Percentiles rank a stretch among this genome's conserved stretches.
These are phyloP conservation scores for Trichocomaceae sp. DNA, from an alignment of 2,329 filamentous ascomycete species.

Conservation along the genomic window DNA sequence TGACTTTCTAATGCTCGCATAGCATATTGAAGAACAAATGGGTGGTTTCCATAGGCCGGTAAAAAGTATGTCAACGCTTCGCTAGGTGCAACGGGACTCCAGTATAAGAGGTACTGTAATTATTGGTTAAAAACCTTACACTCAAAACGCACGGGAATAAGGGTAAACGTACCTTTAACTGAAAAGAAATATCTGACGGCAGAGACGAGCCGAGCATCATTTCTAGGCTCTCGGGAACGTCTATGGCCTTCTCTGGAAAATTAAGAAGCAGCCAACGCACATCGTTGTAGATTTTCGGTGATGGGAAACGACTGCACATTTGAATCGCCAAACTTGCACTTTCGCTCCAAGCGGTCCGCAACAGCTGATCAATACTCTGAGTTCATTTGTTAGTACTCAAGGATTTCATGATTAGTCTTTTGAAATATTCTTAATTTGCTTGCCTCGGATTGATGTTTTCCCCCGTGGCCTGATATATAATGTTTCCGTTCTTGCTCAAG, in stretches of 20 bases:
- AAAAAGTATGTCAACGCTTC: slow-evolving; percentile 90
- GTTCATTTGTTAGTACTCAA: slow-evolving; percentile 12
- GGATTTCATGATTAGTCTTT: not conserved
- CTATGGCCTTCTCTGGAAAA: slow-evolving; percentile 73
- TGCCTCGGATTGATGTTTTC: slow-evolving; percentile 37
- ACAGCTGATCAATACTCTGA: slow-evolving; percentile 55
- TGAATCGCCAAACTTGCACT: slow-evolving; percentile 82
- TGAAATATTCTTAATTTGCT: slow-evolving; percentile 5
- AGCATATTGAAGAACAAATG: slow-evolving; percentile 91
- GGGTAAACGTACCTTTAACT: slow-evolving; percentile 71
- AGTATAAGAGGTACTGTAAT: slow-evolving; percentile 76
- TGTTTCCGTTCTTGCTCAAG: slow-evolving; percentile 58
- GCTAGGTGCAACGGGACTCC: slow-evolving; percentile 86
- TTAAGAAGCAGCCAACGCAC: slow-evolving; percentile 74
- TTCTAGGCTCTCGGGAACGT: slow-evolving; percentile 74
- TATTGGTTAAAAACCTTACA: slow-evolving; percentile 21
- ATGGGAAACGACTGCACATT: slow-evolving; percentile 71
- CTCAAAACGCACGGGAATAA: not conserved
- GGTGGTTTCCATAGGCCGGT: slow-evolving; percentile 82
- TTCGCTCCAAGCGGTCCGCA: slow-evolving; percentile 81
- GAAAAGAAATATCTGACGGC: slow-evolving; percentile 71
- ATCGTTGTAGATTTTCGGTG: slow-evolving; percentile 63
- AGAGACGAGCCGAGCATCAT: slow-evolving; percentile 71
- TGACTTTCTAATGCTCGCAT: slow-evolving; percentile 93
- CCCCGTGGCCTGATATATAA: slow-evolving; percentile 41